Percentiles rank a stretch among this genome's conserved stretches.
Evolutionary conservation across 2,329 filamentous ascomycete species (phyloP).

Genomic region (Alternaria gaisen): DNA sequence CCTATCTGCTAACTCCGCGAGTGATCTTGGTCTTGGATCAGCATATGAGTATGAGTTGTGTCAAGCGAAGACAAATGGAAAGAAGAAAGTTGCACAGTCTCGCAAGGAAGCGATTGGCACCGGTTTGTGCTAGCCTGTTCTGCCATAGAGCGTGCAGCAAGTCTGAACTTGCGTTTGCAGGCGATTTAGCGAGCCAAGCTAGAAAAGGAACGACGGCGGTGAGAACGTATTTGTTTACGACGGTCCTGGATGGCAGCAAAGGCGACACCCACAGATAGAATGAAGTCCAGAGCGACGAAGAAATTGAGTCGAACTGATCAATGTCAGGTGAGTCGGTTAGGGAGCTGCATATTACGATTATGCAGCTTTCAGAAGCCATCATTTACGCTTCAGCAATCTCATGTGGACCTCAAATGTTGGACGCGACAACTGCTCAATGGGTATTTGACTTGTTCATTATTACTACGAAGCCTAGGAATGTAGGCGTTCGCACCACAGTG

Average conservation of each 20-base stretch:
- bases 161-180: constrained; percentile 3
- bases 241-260: not conserved
- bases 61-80: not conserved
- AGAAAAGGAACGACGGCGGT: not conserved
- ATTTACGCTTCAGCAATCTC: not conserved
- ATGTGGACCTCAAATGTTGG: not conserved
- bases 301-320: not conserved
- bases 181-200: not conserved
- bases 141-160: not conserved
- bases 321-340: not conserved
- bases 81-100: not conserved
- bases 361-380: not conserved
- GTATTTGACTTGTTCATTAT: constrained; percentile 42
- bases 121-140: not conserved
- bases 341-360: accelerated
- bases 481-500: constrained; percentile 38
- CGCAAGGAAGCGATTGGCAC: not conserved
- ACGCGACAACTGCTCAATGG: not conserved
- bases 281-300: not conserved
- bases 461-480: constrained; percentile 39
- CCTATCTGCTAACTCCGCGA: too few relatives aligned
- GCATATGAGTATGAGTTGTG: too few relatives aligned
- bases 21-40: too few relatives aligned
- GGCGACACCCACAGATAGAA: not conserved
- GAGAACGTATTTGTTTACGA: not conserved